These are phyloP conservation scores for Nemania sp. DNA, from an alignment of 2,329 filamentous ascomycete species.

Conservation along the genomic window DNA sequence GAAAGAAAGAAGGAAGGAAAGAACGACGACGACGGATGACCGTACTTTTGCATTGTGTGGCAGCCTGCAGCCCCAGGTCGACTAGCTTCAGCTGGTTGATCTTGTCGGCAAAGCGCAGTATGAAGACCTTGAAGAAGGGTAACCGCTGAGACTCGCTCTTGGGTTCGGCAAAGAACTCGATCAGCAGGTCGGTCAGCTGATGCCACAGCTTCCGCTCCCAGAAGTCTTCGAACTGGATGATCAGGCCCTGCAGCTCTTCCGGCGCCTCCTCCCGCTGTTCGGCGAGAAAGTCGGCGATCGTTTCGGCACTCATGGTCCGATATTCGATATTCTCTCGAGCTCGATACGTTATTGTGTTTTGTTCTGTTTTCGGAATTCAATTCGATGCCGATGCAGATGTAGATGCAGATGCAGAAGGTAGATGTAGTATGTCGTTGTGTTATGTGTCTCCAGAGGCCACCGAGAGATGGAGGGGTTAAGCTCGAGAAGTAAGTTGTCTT, in stretches of 20 bases:
- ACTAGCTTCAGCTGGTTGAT: constrained; percentile 99
- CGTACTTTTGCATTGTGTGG: constrained; percentile 78
- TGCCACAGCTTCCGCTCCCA: constrained; percentile 99
- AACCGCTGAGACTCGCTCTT: constrained; percentile 83
- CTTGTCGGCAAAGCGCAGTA: constrained; percentile 95
- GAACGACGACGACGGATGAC: background rate
- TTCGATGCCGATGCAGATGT: no score
- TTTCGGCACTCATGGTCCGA: constrained; percentile 74
- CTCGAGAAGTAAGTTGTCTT: no score
- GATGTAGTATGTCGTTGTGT: no score
- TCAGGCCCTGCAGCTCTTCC: constrained; percentile 82
- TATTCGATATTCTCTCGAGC: no score
- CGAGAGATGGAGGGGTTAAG: no score
- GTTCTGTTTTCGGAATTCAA: no score
- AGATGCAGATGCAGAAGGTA: no score
- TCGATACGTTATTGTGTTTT: background rate
- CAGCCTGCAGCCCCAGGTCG: constrained; percentile 82
- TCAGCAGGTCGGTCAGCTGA: constrained; percentile 87
- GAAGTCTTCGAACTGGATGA: constrained; percentile 90
- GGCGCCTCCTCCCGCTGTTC: constrained; percentile 87
- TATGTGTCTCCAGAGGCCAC: no score
- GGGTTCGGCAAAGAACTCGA: constrained; percentile 83
- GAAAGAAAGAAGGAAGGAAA: no score
- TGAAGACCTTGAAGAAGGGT: constrained; percentile 90
- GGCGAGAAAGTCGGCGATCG: constrained; percentile 87